Evolutionary conservation across 2,329 filamentous ascomycete genomes (phyloP), one percentile per base, ranked within the genome.

Genomic region (Penicillium psychrosexuale): DNA sequence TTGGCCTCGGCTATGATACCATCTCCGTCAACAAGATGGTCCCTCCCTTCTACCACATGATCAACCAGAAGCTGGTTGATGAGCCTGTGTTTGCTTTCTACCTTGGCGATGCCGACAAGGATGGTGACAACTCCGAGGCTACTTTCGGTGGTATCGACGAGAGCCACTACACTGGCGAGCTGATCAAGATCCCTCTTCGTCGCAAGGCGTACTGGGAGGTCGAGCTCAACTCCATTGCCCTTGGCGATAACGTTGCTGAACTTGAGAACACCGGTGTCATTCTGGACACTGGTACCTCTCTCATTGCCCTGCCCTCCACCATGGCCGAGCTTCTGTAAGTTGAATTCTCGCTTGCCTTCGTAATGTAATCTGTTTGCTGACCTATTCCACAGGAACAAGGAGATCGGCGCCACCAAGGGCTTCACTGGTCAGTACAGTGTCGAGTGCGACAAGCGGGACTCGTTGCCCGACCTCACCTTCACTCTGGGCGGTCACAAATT

Each of bases 131-230:
- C 73, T 97, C 92, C 39, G 92, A 92, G 78, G 92, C 87, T 57
- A 86, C 87, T 64, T 99, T 99, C 64, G 93, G 93, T 75, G 93
- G 93, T 63, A 77, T 96, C 59, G 87, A 97, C 76, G 80, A 91
- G 78, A 79, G 81, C 71, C 91, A 94, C 81, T 88, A 84, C 77
- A 86, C 82, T 37, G 94, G 94, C 70, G 87, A 97, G 76, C 84
- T 99, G 69, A 90, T 87, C 73, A 95, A 91, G 76, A 91, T 99
- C 65, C 94, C 94, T 52, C 85, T 99, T 66, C 90, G 94, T 76
- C 90, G 94, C 74, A 97, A 97, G 88, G 94, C 94, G 47, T 99
- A 99, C 84, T 99, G 94, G 94, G 94, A 99, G 83, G 93, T 99
- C 53, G 92, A 97, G 69, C 86, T 99, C 59, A 88, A 97, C 69